Base-by-base conservation (phyloP, 495 filamentous ascomycete genomes). In the Apodospora peruviana region DNA sequence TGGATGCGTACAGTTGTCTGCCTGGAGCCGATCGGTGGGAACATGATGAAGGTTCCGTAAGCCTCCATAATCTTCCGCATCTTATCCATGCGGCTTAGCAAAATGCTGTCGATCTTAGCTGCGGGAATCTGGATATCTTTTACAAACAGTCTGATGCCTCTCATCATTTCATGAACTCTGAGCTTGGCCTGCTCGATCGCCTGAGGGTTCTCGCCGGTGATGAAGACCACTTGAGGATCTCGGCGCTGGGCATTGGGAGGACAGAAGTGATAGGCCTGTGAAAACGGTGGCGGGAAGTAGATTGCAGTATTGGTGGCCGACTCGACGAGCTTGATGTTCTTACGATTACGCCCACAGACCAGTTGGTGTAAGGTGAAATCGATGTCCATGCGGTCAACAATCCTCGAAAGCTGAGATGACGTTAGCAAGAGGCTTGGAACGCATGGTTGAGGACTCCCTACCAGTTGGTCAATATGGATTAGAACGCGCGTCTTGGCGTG, bases 251-350 rank as follows among this genome's bases (percentile, higher is more conserved):
- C 87, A 45, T 85, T 85, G 20, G 78, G 82, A 2, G 94, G 90
- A 27, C 80, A 86, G 59, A 96, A 97, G 36, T 88, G 85, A 61
- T 90, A 95, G 29, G 95, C 81, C 36, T 80, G 81, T 20, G 91
- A 88, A 58, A 96, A 97, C 5, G 90, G 87, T 1, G 91, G 90
- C 17, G 93, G 93, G 60, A 98, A 96, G 68, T 97, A 98, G 52
- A 98, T 96, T 32, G 93, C 91, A 12, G 94, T 96, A 56, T 87
- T 86, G 12, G 93, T 95, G 18, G 84, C 78, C 12, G 93, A 91
- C 65, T 98, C 93, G 58, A 98, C 96, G 44, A 90, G 72, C 74
- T 96, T 96, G 68, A 98, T 91, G 59, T 96, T 96, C 72, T 95
- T 93, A 57, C 91, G 80, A 51, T 86, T 88, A 12, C 91, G 86